Evolutionary conservation across 1,284 basidiomycete species (phyloP), one percentile per base, ranked within the genome.

Genomic region (Heliocybe sulcata): DNA sequence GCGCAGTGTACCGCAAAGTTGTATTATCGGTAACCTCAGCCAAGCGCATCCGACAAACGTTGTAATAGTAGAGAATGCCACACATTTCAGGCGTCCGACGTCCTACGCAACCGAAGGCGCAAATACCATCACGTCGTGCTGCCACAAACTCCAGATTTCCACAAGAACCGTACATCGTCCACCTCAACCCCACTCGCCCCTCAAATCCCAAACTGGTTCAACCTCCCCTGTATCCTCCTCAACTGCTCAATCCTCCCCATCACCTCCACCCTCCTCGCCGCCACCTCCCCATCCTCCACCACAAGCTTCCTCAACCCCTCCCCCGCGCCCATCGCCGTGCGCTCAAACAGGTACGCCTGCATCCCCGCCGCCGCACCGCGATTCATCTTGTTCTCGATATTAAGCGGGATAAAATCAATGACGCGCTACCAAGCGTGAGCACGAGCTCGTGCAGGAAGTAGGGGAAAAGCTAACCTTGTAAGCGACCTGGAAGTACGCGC

Each of bases 401-500:
- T 68, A 9, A 77, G 65, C 0, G 80, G 80, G 25, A 82, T 57
- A 26, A 75, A 66, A 57, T 84, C 82, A 25, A 81, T 74, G 54
- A 81, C 65, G n/a, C 82, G 75, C 82, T 85, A 49, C 6, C 8
- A 49, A 29, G 4, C 12, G 27, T 8, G 11, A 20, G 4, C 27
- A 22, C 12, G 9, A 49, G 11, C 11, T 9, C 27, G 23, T 6
- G 14, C 16, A 12, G 25, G 16, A 22, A 49, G 27, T n/a, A 26
- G 11, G 12, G 12, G 22, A 25, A 23, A 29, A 33, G 33, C 3
- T 4, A n/a, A 73, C 79, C 70, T 75, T 76, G 59, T 71, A 72
- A 3, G 77, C 73, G 1, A 79, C 67, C 27, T 77, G 70, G 59
- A 79, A 82, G 58, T 79, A 81, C 2, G 79, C 77, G 2, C 76